These are phyloP conservation scores for Santalum album DNA, from an alignment of 164 flowering plant genomes.

Conservation along the genomic window DNA sequence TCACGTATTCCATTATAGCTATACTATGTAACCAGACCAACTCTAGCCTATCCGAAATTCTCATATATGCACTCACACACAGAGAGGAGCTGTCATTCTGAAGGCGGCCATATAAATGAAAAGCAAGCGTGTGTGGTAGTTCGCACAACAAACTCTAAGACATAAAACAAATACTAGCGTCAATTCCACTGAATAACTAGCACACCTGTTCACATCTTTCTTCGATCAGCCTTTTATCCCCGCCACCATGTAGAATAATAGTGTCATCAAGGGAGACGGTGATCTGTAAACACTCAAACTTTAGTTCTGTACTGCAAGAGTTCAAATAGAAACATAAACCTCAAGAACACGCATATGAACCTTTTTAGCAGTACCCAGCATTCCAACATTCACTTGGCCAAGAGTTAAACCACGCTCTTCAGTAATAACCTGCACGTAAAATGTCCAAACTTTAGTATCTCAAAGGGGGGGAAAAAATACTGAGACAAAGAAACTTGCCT, in stretches of 20 bases:
- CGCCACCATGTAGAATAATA: slow-evolving; percentile 71
- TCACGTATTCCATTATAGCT: too few species aligned
- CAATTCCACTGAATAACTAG: neutral
- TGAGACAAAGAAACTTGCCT: neutral
- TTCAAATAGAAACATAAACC: neutral
- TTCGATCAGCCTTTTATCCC: slow-evolving; percentile 76
- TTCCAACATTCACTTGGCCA: slow-evolving; percentile 46
- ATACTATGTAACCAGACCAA: too few species aligned
- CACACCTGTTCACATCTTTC: slow-evolving; percentile 85
- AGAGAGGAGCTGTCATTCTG: too few species aligned
- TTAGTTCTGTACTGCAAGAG: too few species aligned
- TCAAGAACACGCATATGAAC: slow-evolving; percentile 21
- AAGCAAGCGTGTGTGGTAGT: too few species aligned
- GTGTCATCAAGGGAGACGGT: slow-evolving; percentile 82
- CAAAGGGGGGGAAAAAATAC: neutral
- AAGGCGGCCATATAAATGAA: too few species aligned
- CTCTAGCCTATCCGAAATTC: too few species aligned
- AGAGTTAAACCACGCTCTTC: slow-evolving; percentile 61
- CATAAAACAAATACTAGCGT: neutral
- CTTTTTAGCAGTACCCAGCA: slow-evolving; percentile 83
- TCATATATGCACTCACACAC: too few species aligned
- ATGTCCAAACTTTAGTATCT: neutral
- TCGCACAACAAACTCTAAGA: neutral
- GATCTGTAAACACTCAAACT: slow-evolving; percentile 28
- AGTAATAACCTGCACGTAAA: slow-evolving; percentile 49